Percentiles rank a stretch among this genome's conserved stretches.
These are phyloP conservation scores for Phytophthora hybrid DNA, from an alignment of 352 stramenopile genomes.

Conservation along the genomic window DNA sequence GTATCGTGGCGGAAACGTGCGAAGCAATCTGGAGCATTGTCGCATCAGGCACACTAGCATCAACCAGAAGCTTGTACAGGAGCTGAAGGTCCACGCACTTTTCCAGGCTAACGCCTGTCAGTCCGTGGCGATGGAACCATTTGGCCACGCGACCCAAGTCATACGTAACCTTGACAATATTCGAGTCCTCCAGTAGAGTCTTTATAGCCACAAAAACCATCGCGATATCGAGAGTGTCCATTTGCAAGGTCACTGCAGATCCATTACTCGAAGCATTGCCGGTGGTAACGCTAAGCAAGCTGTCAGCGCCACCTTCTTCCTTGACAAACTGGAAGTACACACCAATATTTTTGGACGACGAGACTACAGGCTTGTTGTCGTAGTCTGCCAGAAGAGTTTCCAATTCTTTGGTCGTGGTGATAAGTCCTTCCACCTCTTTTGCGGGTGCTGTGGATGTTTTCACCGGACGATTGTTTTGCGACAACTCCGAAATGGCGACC, in stretches of 20 bases:
- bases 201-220: not conserved
- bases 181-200: not conserved
- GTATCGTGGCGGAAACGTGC: not conserved
- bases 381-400: not conserved
- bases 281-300: not conserved
- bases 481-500: not conserved
- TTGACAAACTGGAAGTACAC: not conserved
- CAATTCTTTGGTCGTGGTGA: not conserved
- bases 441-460: not conserved
- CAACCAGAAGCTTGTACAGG: not conserved
- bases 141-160: not conserved
- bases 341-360: not conserved
- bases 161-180: not conserved
- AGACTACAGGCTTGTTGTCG: not conserved
- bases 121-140: not conserved
- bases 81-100: slow-evolving; percentile 4
- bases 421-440: not conserved
- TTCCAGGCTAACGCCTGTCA: not conserved
- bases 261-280: not conserved
- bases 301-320: not conserved
- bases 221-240: not conserved
- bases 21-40: not conserved
- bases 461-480: not conserved
- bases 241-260: not conserved
- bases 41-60: not conserved